These are phyloP conservation scores for Aspergillus cavernicola DNA, from an alignment of 495 filamentous ascomycete species.

Conservation along the genomic window DNA sequence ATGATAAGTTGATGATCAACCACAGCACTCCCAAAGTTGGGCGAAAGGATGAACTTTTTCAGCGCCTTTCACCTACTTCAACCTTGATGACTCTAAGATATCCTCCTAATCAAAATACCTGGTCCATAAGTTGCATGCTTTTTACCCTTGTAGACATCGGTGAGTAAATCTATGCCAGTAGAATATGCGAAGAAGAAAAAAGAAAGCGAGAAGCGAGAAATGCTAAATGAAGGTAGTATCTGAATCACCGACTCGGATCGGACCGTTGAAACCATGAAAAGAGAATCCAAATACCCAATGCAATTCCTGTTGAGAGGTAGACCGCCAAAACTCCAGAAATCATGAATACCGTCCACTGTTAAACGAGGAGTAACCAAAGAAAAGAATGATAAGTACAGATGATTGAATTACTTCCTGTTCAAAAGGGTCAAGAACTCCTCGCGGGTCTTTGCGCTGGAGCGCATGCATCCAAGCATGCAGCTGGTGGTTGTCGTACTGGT, in stretches of 20 bases:
- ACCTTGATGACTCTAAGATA: not conserved
- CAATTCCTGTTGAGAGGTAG: conserved; percentile 40
- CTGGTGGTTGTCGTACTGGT: conserved; percentile 85
- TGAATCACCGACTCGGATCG: not conserved
- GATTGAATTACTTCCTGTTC: conserved; percentile 47
- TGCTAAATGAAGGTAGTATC: conserved; percentile 1
- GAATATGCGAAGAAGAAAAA: not conserved
- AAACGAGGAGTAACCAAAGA: conserved; percentile 18
- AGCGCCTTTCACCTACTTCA: too few relatives aligned
- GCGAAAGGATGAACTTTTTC: not conserved
- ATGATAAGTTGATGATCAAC: conserved; percentile 32
- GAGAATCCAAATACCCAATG: conserved; percentile 16
- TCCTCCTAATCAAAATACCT: not conserved
- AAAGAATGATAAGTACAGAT: conserved; percentile 16
- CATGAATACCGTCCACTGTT: conserved; percentile 28
- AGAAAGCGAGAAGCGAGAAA: conserved; percentile 9
- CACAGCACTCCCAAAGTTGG: conserved; percentile 9
- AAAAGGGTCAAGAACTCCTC: conserved; percentile 90
- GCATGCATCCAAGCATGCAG: conserved; percentile 92
- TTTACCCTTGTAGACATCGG: not conserved
- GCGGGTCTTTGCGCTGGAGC: conserved; percentile 84
- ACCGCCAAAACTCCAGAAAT: conserved; percentile 40
- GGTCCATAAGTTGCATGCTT: not conserved
- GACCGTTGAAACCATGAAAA: conserved; percentile 5
- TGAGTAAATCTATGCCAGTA: not conserved